Percentiles rank a stretch among this genome's conserved stretches.
These are phyloP conservation scores for Trichoderma sp. DNA, from an alignment of 2,329 filamentous ascomycete genomes.

Conservation along the genomic window DNA sequence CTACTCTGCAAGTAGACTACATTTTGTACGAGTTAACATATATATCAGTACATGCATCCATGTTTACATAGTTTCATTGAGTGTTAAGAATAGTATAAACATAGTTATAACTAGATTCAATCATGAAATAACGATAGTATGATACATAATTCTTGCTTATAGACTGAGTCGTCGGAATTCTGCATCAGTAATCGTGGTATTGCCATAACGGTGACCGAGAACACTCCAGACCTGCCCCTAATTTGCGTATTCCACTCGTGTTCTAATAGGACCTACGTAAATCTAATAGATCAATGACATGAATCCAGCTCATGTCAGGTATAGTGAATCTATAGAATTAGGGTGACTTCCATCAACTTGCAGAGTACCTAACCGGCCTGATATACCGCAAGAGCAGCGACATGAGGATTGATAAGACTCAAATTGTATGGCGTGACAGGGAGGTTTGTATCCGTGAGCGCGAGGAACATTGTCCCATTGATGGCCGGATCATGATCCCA, in stretches of 20 bases:
- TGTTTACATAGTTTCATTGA: background rate
- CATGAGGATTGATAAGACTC: slow-evolving; percentile 71
- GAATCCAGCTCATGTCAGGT: background rate
- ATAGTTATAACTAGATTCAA: background rate
- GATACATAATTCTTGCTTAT: background rate
- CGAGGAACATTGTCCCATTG: slow-evolving; percentile 80
- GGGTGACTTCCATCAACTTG: background rate
- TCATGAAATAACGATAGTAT: background rate
- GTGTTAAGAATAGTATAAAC: background rate
- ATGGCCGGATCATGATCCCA: slow-evolving; percentile 68
- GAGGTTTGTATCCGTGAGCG: slow-evolving; percentile 68
- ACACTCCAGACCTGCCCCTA: background rate
- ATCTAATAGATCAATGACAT: background rate
- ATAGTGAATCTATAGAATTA: background rate
- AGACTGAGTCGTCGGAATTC: background rate
- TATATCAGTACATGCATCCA: background rate
- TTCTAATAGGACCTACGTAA: background rate
- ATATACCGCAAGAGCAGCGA: slow-evolving; percentile 73
- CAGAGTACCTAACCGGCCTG: background rate
- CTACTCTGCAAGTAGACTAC: too few relatives aligned
- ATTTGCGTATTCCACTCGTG: background rate
- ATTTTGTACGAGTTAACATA: background rate
- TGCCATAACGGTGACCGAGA: background rate
- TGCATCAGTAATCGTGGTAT: background rate
- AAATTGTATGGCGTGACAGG: slow-evolving; percentile 77